Percentiles rank a stretch among this genome's conserved stretches.
phyloP scores from a whole-genome alignment of 192 early-diverging fungal species.

The Oehlia diaphana region DNA sequence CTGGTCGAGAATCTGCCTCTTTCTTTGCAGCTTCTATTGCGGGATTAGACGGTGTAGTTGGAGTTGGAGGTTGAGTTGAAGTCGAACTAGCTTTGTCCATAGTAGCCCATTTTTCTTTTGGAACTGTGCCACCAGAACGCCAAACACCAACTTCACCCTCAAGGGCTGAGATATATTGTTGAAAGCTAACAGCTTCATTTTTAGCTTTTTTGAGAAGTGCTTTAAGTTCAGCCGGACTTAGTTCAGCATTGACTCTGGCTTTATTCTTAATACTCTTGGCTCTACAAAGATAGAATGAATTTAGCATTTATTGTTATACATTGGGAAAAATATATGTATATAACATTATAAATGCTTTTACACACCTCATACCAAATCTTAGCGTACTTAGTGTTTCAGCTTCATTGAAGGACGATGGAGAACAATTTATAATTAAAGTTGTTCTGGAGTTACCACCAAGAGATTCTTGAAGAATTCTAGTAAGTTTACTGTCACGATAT shows the following conservation, averaged over 20 bases:
- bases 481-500: slow-evolving; percentile 98
- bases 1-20: slow-evolving; percentile 50
- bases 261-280: slow-evolving; percentile 99
- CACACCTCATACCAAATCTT: slow-evolving; percentile 85
- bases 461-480: slow-evolving; percentile 99
- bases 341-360: slow-evolving; percentile 14
- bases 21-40: slow-evolving; percentile 23
- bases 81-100: slow-evolving; percentile 53
- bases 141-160: slow-evolving; percentile 90
- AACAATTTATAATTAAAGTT: slow-evolving; percentile 98
- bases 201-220: slow-evolving; percentile 89
- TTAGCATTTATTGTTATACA: not conserved
- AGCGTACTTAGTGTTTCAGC: slow-evolving; percentile 92
- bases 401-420: slow-evolving; percentile 96
- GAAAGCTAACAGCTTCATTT: slow-evolving; percentile 74
- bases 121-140: slow-evolving; percentile 76
- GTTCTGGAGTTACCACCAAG: slow-evolving; percentile 99
- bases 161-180: slow-evolving; percentile 79
- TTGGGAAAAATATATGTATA: not conserved
- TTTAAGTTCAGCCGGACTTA: slow-evolving; percentile 94
- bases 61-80: slow-evolving; percentile 50
- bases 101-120: slow-evolving; percentile 58
- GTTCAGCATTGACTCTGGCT: slow-evolving; percentile 98
- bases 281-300: slow-evolving; percentile 37
- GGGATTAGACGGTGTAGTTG: slow-evolving; percentile 45